Conservation (phyloP, 2,329 filamentous ascomycete genomes). For the Penicillium sp. region DNA sequence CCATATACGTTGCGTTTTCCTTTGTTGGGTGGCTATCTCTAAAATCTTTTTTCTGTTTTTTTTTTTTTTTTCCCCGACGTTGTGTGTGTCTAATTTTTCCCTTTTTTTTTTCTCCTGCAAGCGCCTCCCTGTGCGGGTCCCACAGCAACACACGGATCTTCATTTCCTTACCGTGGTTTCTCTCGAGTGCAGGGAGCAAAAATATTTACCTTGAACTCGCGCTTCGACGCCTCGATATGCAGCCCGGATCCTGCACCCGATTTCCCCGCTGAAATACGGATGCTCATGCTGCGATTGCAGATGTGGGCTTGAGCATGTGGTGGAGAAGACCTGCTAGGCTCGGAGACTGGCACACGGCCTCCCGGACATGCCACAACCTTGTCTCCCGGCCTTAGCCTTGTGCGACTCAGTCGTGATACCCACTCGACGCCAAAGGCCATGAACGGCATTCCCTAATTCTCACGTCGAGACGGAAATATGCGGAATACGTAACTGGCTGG, state of each 20-base stretch:
- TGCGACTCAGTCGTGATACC: neutral
- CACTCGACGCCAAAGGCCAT: neutral
- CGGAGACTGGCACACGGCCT: neutral
- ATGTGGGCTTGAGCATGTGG: neutral
- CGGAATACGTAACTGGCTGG: neutral
- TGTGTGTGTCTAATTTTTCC: conserved; percentile 4
- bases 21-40: conserved; percentile 25
- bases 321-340: neutral
- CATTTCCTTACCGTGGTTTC: conserved; percentile 9
- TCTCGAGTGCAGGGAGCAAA: neutral
- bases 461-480: neutral
- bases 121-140: conserved; percentile 20
- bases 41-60: conserved; percentile 9
- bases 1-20: conserved; percentile 20
- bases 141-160: conserved; percentile 18
- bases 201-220: neutral
- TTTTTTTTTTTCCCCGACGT: conserved; percentile 4
- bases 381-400: neutral
- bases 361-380: neutral
- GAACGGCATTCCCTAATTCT: neutral
- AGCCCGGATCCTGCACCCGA: neutral
- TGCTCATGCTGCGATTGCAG: neutral
- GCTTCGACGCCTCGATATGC: neutral
- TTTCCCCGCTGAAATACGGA: neutral
- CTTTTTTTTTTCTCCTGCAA: conserved; percentile 12